These are phyloP conservation scores for Fomitopsis pinicola DNA, from an alignment of 1,284 basidiomycete species.

Conservation along the genomic window DNA sequence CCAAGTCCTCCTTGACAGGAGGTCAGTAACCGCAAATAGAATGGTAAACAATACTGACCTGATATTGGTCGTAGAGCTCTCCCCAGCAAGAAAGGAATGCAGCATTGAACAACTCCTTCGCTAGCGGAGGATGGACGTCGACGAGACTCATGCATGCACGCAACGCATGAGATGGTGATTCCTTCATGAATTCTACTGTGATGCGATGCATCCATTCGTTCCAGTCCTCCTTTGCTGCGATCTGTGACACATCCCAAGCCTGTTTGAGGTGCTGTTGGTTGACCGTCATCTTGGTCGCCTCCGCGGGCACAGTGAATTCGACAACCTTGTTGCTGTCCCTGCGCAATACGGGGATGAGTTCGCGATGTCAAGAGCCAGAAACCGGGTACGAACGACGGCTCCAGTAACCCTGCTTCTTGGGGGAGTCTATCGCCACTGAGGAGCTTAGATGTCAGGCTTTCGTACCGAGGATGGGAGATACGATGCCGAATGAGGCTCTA, in stretches of 20 bases:
- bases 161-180: slow-evolving; percentile 95
- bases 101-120: slow-evolving; percentile 95
- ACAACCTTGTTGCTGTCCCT: slow-evolving; percentile 57
- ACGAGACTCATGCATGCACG: slow-evolving; percentile 94
- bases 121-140: slow-evolving; percentile 88
- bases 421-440: slow-evolving; percentile 91
- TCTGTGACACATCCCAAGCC: slow-evolving; percentile 90
- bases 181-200: slow-evolving; percentile 96
- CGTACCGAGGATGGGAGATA: slow-evolving; percentile 83
- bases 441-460: slow-evolving; percentile 84
- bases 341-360: slow-evolving; percentile 3
- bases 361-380: background rate
- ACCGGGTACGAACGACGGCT: slow-evolving; percentile 47
- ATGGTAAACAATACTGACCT: slow-evolving; percentile 43
- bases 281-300: slow-evolving; percentile 86
- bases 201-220: slow-evolving; percentile 93
- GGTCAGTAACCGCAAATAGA: background rate
- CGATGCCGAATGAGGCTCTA: slow-evolving; percentile 78
- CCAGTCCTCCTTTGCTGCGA: slow-evolving; percentile 89
- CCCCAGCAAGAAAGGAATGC: slow-evolving; percentile 99
- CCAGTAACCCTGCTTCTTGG: slow-evolving; percentile 63
- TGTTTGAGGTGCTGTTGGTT: slow-evolving; percentile 98
- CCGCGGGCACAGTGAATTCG: slow-evolving; percentile 75
- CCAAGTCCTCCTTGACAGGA: slow-evolving; percentile 78
- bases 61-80: slow-evolving; percentile 94